These are phyloP conservation scores for Globisporangium nunn DNA, from an alignment of 352 stramenopile genomes.

Conservation along the genomic window DNA sequence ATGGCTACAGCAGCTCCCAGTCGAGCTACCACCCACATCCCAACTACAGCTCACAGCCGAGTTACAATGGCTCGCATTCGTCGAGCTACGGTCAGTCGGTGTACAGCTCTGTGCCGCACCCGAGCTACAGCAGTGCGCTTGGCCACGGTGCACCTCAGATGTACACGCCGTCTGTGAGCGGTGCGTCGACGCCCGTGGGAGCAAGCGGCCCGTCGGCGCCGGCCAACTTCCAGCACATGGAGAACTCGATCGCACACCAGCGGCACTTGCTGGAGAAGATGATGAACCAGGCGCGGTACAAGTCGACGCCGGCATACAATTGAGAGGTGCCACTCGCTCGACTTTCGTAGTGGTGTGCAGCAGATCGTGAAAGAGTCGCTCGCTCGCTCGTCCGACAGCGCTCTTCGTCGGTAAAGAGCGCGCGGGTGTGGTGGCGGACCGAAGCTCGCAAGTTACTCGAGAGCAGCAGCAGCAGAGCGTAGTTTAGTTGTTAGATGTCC, in stretches of 20 bases:
- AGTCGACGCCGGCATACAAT: slow-evolving; percentile 13
- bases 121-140: neutral
- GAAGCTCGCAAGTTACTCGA: no score
- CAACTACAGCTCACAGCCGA: neutral
- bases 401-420: neutral
- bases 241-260: slow-evolving; percentile 64
- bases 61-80: neutral
- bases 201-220: slow-evolving; percentile 1
- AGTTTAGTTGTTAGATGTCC: slow-evolving; percentile 1
- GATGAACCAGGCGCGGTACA: slow-evolving; percentile 38
- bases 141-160: neutral
- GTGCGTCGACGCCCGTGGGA: neutral
- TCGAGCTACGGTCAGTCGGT: neutral
- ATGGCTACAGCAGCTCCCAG: neutral
- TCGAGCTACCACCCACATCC: neutral
- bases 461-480: neutral
- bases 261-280: slow-evolving; percentile 57
- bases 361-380: neutral
- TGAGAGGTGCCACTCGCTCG: neutral
- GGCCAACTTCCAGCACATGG: slow-evolving; percentile 29
- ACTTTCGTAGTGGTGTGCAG: no score
- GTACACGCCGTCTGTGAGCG: slow-evolving; percentile 1
- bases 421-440: neutral
- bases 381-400: neutral
- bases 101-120: neutral